These are phyloP conservation scores for Cladosporium sp. DNA, from an alignment of 2,329 filamentous ascomycete genomes.

Conservation along the genomic window DNA sequence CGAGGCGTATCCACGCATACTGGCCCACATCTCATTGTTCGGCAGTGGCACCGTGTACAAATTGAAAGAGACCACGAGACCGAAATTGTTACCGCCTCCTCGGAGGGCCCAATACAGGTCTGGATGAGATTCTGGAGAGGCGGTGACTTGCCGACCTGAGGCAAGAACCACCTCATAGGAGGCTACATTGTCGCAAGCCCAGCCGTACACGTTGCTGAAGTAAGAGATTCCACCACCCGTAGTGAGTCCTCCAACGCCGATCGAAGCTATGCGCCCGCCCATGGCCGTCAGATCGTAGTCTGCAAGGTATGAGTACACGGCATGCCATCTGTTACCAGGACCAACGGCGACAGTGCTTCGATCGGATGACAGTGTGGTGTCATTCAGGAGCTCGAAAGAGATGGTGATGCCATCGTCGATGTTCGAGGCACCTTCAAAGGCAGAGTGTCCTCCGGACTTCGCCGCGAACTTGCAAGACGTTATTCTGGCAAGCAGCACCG, in stretches of 20 bases:
- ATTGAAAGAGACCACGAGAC: constrained; percentile 25
- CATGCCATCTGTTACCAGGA: constrained; percentile 41
- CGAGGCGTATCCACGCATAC: too few relatives aligned
- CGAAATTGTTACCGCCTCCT: constrained; percentile 28
- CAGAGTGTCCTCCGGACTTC: constrained; percentile 23
- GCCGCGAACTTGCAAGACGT: constrained; percentile 24
- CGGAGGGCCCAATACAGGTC: constrained; percentile 24
- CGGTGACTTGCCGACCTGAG: constrained; percentile 19
- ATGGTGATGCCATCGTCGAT: constrained; percentile 33
- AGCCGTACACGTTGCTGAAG: constrained; percentile 23
- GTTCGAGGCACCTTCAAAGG: constrained; percentile 17
- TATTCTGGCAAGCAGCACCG: not conserved
- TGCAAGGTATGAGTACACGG: constrained; percentile 41
- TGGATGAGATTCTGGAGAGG: constrained; percentile 16
- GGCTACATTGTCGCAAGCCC: constrained; percentile 26
- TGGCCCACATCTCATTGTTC: too few relatives aligned
- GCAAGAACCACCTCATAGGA: constrained; percentile 25
- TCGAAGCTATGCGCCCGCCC: constrained; percentile 39
- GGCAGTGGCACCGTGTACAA: not conserved
- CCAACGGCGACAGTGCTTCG: constrained; percentile 40
- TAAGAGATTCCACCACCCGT: constrained; percentile 29
- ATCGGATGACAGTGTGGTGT: constrained; percentile 32
- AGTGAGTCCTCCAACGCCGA: constrained; percentile 28
- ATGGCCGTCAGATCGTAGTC: constrained; percentile 37
- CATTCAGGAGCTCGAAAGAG: constrained; percentile 41